phyloP scores from a whole-genome alignment of 2,329 filamentous ascomycete genomes.

The Fusarium keratoplasticum region DNA sequence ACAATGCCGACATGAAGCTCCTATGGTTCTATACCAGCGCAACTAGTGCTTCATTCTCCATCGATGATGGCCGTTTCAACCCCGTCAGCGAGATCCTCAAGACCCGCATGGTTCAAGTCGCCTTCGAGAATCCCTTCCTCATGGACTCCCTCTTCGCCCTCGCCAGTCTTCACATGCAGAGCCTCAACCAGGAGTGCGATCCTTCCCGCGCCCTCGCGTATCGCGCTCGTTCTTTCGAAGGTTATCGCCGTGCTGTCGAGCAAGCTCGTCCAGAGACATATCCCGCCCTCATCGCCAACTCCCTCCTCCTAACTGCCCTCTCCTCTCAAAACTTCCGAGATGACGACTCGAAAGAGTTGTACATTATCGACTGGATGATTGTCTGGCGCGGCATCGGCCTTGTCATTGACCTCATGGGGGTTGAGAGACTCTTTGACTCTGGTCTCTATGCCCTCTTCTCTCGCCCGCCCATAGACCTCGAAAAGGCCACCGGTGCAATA shows the following conservation, averaged over 20 bases:
- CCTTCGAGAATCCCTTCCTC: constrained; percentile 64
- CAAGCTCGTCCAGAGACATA: constrained; percentile 57
- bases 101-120: constrained; percentile 60
- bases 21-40: constrained; percentile 66
- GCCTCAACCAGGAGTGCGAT: constrained; percentile 54
- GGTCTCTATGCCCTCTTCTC: constrained; percentile 62
- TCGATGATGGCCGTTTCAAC: constrained; percentile 49
- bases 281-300: constrained; percentile 63
- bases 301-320: constrained; percentile 63
- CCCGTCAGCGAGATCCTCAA: constrained; percentile 58
- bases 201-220: constrained; percentile 55
- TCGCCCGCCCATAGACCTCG: constrained; percentile 61
- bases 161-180: constrained; percentile 61
- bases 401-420: constrained; percentile 55
- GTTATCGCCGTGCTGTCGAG: constrained; percentile 65
- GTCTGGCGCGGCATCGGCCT: constrained; percentile 66
- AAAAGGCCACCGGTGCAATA: constrained; percentile 54
- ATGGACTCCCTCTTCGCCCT: constrained; percentile 67
- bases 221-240: constrained; percentile 61
- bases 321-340: constrained; percentile 64
- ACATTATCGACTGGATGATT: constrained; percentile 67
- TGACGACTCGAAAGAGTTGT: constrained; percentile 57
- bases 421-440: constrained; percentile 48
- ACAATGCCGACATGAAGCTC: constrained; percentile 62
- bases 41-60: constrained; percentile 60